phyloP scores from a whole-genome alignment of 805 yeast species.

The Ogataea degrootiae region DNA sequence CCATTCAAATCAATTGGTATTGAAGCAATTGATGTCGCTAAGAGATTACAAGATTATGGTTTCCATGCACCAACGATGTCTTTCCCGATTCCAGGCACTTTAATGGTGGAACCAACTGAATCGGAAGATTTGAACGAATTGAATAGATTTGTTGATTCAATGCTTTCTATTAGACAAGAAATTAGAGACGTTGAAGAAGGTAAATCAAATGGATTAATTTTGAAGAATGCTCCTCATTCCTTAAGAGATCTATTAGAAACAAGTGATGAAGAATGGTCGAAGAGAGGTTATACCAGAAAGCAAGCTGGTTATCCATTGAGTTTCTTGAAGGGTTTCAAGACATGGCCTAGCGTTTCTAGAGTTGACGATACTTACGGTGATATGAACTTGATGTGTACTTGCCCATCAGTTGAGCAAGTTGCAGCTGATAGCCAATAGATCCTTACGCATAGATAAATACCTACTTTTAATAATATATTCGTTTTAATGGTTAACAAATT shows the following conservation, averaged over 20 bases:
- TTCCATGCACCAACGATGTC: conserved; percentile 99
- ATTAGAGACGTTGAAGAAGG: conserved; percentile 69
- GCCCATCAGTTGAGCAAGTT: conserved; percentile 80
- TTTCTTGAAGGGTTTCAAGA: conserved; percentile 67
- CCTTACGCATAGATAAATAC: neutral
- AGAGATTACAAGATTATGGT: conserved; percentile 95
- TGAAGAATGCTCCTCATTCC: conserved; percentile 92
- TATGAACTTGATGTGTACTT: conserved; percentile 85
- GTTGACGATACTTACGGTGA: conserved; percentile 95
- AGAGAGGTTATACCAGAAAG: conserved; percentile 86
- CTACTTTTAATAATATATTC: neutral
- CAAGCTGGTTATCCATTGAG: conserved; percentile 90
- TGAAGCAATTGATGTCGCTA: conserved; percentile 95
- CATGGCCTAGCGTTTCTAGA: conserved; percentile 95
- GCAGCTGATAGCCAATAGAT: conserved; percentile 27
- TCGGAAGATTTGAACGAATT: conserved; percentile 84
- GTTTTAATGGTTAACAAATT: neutral
- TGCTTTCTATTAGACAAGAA: conserved; percentile 78
- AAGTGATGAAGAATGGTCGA: conserved; percentile 63
- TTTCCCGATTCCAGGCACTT: conserved; percentile 95
- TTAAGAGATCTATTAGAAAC: conserved; percentile 68
- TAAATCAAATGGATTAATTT: conserved; percentile 58
- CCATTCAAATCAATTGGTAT: conserved; percentile 74
- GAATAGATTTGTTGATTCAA: conserved; percentile 84
- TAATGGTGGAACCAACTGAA: conserved; percentile 98